Percentiles rank a stretch among this genome's conserved stretches.
phyloP scores from a whole-genome alignment of 805 yeast species.

The Teunomyces atbi region DNA sequence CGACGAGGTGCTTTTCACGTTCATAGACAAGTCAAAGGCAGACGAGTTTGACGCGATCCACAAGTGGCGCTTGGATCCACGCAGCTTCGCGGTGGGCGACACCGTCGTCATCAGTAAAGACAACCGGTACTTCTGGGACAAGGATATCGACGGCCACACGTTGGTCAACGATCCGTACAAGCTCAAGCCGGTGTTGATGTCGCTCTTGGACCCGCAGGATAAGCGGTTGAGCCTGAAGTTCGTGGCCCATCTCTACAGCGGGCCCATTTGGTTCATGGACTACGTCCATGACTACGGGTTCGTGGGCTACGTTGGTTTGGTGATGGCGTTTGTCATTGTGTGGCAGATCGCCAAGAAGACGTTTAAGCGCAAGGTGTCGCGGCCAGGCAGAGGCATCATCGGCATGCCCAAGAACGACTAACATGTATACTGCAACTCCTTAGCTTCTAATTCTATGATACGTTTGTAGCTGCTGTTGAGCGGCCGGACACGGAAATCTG shows the following conservation, averaged over 20 bases:
- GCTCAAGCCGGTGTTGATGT: constrained; percentile 35
- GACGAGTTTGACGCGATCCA: constrained; percentile 22
- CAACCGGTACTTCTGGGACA: constrained; percentile 32
- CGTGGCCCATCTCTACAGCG: constrained; percentile 45
- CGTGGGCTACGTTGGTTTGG: constrained; percentile 36
- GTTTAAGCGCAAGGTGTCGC: neutral
- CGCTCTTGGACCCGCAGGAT: constrained; percentile 35
- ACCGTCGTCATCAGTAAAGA: constrained; percentile 50
- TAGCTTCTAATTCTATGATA: constrained; percentile 38
- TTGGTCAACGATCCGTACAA: constrained; percentile 34
- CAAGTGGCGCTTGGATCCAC: constrained; percentile 40
- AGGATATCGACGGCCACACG: constrained; percentile 33
- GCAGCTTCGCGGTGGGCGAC: constrained; percentile 51
- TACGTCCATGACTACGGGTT: constrained; percentile 43
- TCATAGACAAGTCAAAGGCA: constrained; percentile 47
- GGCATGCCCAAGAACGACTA: constrained; percentile 10
- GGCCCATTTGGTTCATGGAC: constrained; percentile 41
- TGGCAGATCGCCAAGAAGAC: constrained; percentile 1
- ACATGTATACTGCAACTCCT: constrained; percentile 12
- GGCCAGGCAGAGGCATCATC: constrained; percentile 6
- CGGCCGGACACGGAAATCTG: constrained; percentile 21
- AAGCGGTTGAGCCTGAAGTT: constrained; percentile 23
- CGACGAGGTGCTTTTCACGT: constrained; percentile 45
- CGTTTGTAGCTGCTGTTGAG: constrained; percentile 33
- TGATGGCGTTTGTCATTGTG: constrained; percentile 12